Conservation (phyloP, 805 yeast genomes). For the Pichia insulana region DNA sequence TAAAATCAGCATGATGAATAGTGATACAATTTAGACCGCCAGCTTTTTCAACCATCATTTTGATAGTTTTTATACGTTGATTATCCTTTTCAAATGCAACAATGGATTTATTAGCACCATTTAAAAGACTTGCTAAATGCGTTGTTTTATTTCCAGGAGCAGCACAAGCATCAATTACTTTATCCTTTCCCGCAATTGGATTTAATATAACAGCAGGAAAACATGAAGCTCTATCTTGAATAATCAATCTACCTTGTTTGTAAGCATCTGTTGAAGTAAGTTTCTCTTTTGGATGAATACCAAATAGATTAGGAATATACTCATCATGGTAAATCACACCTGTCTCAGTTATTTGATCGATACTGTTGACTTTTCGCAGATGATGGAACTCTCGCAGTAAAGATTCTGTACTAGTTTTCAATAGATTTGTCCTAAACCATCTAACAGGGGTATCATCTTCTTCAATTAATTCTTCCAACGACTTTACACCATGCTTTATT, state of each 20-base stretch:
- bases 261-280: constrained; percentile 64
- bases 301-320: constrained; percentile 68
- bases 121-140: constrained; percentile 66
- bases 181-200: constrained; percentile 45
- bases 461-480: constrained; percentile 44
- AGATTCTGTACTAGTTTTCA: constrained; percentile 36
- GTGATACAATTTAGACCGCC: constrained; percentile 43
- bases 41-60: constrained; percentile 74
- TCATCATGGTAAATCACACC: constrained; percentile 68
- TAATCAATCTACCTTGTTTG: constrained; percentile 66
- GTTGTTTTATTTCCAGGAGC: constrained; percentile 99
- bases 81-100: constrained; percentile 85
- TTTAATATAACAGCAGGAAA: constrained; percentile 83
- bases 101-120: constrained; percentile 36
- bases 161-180: constrained; percentile 86
- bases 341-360: constrained; percentile 31
- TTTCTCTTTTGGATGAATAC: constrained; percentile 69
- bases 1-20: constrained; percentile 50
- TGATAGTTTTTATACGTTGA: constrained; percentile 58
- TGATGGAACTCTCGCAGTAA: constrained; percentile 34
- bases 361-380: constrained; percentile 36
- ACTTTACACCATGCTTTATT: constrained; percentile 56
- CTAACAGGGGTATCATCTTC: constrained; percentile 64
- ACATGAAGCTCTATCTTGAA: constrained; percentile 95
- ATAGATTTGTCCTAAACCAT: constrained; percentile 71